These are phyloP conservation scores for Boletus reticulatus DNA, from an alignment of 768 basidiomycete species.

Conservation along the genomic window DNA sequence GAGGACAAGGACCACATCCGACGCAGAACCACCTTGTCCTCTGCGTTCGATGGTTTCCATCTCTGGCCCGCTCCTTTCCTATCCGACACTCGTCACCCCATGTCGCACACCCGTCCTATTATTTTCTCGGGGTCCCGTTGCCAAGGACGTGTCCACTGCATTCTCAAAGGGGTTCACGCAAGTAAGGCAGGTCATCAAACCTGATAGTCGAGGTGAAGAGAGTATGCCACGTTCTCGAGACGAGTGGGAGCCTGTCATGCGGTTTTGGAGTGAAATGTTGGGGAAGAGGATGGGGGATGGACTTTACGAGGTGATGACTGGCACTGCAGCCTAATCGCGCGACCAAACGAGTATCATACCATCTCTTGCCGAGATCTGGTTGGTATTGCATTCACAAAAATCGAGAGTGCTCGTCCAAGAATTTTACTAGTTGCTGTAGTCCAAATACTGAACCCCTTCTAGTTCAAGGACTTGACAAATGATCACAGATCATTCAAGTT, in stretches of 20 bases:
- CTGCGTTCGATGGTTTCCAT: slow-evolving; percentile 70
- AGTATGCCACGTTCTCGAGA: slow-evolving; percentile 77
- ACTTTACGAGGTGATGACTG: slow-evolving; percentile 65
- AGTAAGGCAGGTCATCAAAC: slow-evolving; percentile 49
- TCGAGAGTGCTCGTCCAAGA: too few species aligned
- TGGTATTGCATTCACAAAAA: too few species aligned
- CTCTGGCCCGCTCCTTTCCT: slow-evolving; percentile 74
- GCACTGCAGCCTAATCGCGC: slow-evolving; percentile 8
- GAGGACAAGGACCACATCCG: slow-evolving; percentile 2
- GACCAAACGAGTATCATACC: background rate
- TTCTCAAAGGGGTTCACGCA: slow-evolving; percentile 59
- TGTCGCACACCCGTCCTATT: slow-evolving; percentile 64
- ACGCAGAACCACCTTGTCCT: slow-evolving; percentile 18
- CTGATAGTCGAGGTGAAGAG: slow-evolving; percentile 28
- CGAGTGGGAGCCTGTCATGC: slow-evolving; percentile 85
- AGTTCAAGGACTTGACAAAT: too few species aligned
- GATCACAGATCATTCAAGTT: too few species aligned
- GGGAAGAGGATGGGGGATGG: slow-evolving; percentile 55
- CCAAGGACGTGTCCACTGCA: slow-evolving; percentile 44
- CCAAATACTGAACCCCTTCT: too few species aligned
- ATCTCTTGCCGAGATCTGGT: background rate
- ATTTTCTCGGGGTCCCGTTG: slow-evolving; percentile 50
- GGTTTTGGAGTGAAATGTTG: slow-evolving; percentile 78
- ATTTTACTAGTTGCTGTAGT: too few species aligned
- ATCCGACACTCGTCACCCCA: slow-evolving; percentile 54